Percentiles rank a stretch among this genome's conserved stretches.
These are phyloP conservation scores for Suillus sp. DNA, from an alignment of 768 basidiomycete species.

Conservation along the genomic window DNA sequence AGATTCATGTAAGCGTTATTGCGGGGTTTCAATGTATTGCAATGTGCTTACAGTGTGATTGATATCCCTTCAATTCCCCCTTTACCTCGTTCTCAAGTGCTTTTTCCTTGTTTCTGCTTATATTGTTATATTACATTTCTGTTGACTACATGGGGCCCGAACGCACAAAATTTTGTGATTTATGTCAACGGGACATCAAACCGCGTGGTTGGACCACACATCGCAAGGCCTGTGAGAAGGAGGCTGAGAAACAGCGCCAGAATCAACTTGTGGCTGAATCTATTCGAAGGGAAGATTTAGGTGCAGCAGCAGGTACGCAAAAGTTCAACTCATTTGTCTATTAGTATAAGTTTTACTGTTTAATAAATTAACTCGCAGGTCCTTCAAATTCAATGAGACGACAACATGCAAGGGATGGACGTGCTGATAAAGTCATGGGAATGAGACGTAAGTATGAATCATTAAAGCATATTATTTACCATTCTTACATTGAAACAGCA, in stretches of 20 bases:
- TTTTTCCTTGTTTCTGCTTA: neutral
- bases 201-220: neutral
- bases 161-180: neutral
- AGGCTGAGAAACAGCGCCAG: neutral
- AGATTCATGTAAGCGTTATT: too few relatives aligned
- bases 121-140: neutral
- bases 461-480: neutral
- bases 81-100: neutral
- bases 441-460: neutral
- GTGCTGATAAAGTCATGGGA: neutral
- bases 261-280: neutral
- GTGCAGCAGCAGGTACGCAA: neutral
- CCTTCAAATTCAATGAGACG: neutral
- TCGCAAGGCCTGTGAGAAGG: neutral
- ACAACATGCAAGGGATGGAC: neutral
- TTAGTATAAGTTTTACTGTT: neutral
- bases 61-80: neutral
- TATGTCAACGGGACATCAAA: neutral
- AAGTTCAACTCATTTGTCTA: neutral
- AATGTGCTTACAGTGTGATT: neutral
- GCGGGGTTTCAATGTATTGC: neutral
- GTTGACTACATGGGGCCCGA: neutral
- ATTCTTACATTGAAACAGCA: neutral
- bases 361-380: neutral
- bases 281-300: neutral